Conservation (phyloP, 2,329 filamentous ascomycete species). For the Colletotrichum horii region DNA sequence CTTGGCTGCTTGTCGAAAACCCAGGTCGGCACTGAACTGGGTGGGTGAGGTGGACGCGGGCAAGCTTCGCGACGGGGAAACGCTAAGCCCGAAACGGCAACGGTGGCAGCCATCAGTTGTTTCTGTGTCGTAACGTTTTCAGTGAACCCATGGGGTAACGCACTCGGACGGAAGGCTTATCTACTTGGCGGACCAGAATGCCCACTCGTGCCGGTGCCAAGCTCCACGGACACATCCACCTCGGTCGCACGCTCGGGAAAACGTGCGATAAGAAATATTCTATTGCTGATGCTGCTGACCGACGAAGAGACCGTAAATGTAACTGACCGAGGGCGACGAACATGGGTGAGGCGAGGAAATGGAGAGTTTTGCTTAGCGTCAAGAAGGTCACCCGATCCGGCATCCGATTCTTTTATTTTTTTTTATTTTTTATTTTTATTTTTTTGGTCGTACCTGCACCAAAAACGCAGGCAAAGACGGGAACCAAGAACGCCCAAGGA, state of each 20-base stretch:
- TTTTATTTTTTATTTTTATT: no score
- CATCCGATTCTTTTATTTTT: background rate
- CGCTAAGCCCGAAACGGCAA: background rate
- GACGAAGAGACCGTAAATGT: background rate
- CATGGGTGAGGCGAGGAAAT: background rate
- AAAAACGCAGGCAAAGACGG: background rate
- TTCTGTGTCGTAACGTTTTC: constrained; percentile 22
- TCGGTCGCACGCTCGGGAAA: constrained; percentile 12
- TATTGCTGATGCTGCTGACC: background rate
- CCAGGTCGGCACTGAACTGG: constrained; percentile 2
- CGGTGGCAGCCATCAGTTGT: constrained; percentile 5
- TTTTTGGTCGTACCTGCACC: background rate
- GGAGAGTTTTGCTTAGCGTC: background rate
- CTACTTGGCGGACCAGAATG: constrained; percentile 9
- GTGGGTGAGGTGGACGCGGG: background rate
- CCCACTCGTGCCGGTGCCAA: background rate
- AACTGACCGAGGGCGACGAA: background rate
- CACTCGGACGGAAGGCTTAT: constrained; percentile 14
- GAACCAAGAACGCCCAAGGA: background rate
- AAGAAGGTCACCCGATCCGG: background rate
- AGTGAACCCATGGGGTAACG: constrained; percentile 20
- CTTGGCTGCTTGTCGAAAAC: background rate
- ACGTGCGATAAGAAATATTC: constrained; percentile 4
- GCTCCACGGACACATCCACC: constrained; percentile 6
- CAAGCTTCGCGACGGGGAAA: background rate